Base-by-base conservation (phyloP, 2,329 filamentous ascomycete genomes). In the Diaporthe caulivora region DNA sequence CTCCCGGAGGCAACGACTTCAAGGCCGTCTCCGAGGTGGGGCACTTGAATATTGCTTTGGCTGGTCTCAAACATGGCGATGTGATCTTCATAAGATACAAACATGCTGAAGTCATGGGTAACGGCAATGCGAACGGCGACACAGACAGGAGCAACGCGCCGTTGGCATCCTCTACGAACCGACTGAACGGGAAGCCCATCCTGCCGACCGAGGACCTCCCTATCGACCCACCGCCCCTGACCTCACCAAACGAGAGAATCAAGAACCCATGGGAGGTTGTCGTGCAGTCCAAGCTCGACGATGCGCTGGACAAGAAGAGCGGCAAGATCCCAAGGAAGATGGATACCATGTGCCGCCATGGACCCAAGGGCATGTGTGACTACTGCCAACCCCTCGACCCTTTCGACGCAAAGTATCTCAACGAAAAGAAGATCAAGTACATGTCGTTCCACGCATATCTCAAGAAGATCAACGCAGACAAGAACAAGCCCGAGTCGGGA, bases 351-450 rank as follows among this genome's bases (percentile, higher is more conserved):
- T 99, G 97, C 85, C 92, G 94, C 75, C 97, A 99, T 82, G 96
- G 96, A 1, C 92, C 93, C 68, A 98, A 98, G 84, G 97, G 97
- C 82, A 99, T 99, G 97, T 99, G 97, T 83, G 97, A 99, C 84
- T 97, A 98, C 84, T 99, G 97, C 85, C 97, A 97, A 91, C 97
- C 97, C 0, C 85, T 98, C 67, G 97, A 99, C 80, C 97, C 97
- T 0, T 99, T 97, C 83, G 92, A 97, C 80, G 83, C 93, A n/a
- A 92, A 92, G 72, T 98, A 98, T 79, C 89, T 99, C 24, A 90
- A 91, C 40, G 96, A 99, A 78, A 97, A 96, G 87, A 98, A 98
- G 88, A 98, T 99, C 88, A 99, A 99, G 83, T 97, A 99, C 83
- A 88, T 97, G 37, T 98, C 97, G 0, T 98, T 98, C 84, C 97